These are phyloP conservation scores for Coix lacrymajobi DNA, from an alignment of 176 grass and related monocot genomes.

Conservation along the genomic window DNA sequence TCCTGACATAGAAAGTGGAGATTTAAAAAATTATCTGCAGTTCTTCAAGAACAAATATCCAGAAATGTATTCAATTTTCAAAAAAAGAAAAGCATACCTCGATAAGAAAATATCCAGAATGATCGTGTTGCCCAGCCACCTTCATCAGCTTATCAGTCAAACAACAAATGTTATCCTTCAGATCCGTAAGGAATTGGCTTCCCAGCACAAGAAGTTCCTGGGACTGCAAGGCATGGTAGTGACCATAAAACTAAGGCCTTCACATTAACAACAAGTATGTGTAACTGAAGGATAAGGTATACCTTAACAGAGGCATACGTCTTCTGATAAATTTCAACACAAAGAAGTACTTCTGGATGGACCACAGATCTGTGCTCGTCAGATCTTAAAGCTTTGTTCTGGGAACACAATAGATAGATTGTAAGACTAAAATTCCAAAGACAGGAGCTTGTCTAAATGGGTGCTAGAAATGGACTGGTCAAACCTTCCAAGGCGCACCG, in stretches of 20 bases:
- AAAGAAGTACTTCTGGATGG: constrained; percentile 76
- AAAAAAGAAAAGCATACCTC: constrained; percentile 53
- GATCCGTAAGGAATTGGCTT: constrained; percentile 68
- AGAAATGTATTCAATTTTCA: neutral
- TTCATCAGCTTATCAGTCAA: constrained; percentile 84
- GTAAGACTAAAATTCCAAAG: neutral
- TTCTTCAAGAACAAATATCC: neutral
- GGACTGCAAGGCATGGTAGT: constrained; percentile 42
- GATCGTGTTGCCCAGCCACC: constrained; percentile 41
- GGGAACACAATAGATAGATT: constrained; percentile 14
- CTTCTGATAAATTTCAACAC: constrained; percentile 78
- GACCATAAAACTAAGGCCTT: constrained; percentile 22
- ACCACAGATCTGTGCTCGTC: constrained; percentile 55
- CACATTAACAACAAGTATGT: neutral
- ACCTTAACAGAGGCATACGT: constrained; percentile 41
- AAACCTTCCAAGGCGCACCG: constrained; percentile 60
- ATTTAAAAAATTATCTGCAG: neutral
- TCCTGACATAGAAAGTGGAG: constrained; percentile 50
- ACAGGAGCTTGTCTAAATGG: constrained; percentile 8
- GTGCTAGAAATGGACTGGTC: constrained; percentile 12
- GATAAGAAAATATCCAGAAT: constrained; percentile 83
- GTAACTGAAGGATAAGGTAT: constrained; percentile 4
- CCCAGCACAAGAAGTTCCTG: constrained; percentile 94
- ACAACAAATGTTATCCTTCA: constrained; percentile 86
- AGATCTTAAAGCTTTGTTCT: constrained; percentile 53